Evolutionary conservation across 495 filamentous ascomycete species (phyloP).

Genomic region (Friedmanniomyces endolithicus): DNA sequence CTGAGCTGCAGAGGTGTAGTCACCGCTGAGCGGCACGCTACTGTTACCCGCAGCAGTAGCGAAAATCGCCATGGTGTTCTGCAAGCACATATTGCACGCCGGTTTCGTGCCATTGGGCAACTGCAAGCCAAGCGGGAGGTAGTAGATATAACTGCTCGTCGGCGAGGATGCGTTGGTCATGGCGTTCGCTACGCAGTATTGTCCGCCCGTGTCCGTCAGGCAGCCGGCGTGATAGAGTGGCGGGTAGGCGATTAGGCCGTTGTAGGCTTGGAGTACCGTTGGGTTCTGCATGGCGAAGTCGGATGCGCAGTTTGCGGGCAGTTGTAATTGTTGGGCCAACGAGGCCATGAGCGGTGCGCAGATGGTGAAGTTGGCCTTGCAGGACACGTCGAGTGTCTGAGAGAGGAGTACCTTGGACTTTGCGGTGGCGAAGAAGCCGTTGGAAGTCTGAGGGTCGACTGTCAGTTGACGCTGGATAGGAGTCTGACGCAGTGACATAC

Average conservation of each 20-base stretch:
- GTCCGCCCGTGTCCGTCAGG: conserved; percentile 42
- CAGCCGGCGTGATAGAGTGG: conserved; percentile 71
- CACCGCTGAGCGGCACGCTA: conserved; percentile 27
- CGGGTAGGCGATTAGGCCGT: conserved; percentile 58
- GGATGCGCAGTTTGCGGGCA: conserved; percentile 48
- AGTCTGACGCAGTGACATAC: conserved; percentile 26
- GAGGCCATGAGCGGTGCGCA: conserved; percentile 49
- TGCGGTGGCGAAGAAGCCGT: conserved; percentile 64
- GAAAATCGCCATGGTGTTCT: conserved; percentile 29
- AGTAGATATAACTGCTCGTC: conserved; percentile 66
- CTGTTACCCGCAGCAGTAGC: conserved; percentile 25
- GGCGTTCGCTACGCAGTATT: conserved; percentile 73
- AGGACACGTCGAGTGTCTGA: conserved; percentile 57
- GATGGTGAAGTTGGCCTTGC: conserved; percentile 44
- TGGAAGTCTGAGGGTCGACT: conserved; percentile 39
- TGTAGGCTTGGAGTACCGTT: conserved; percentile 59
- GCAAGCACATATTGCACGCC: conserved; percentile 34
- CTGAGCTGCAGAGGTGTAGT: conserved; percentile 27
- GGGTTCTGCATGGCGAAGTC: conserved; percentile 58
- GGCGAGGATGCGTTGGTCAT: conserved; percentile 59
- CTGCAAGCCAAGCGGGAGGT: conserved; percentile 61
- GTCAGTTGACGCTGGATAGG: too few species aligned
- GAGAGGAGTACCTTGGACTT: conserved; percentile 53
- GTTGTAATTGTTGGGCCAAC: conserved; percentile 47
- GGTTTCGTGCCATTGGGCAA: conserved; percentile 52